These are phyloP conservation scores for Colletotrichum sp. DNA, from an alignment of 2,329 filamentous ascomycete species.

Conservation along the genomic window DNA sequence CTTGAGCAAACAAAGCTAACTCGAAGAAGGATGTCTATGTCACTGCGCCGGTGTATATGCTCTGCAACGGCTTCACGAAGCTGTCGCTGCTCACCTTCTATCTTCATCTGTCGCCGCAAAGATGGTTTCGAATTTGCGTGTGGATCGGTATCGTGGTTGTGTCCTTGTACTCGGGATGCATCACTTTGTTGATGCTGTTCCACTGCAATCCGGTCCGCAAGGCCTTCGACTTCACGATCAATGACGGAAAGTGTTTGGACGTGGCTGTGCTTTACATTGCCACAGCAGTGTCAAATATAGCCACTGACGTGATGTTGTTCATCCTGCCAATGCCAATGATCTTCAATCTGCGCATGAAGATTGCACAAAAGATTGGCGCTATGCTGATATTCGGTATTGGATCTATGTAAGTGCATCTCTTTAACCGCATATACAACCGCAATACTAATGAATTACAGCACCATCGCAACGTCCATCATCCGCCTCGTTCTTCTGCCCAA, in stretches of 20 bases:
- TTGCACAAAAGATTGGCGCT: slow-evolving; percentile 51
- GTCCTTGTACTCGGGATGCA: slow-evolving; percentile 27
- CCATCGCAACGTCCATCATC: slow-evolving; percentile 9
- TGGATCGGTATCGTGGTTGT: slow-evolving; percentile 35
- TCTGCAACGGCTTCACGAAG: slow-evolving; percentile 41
- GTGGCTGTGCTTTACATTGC: slow-evolving; percentile 52
- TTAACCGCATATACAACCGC: fast-evolving
- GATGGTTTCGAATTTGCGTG: slow-evolving; percentile 34
- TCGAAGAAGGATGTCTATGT: slow-evolving; percentile 22
- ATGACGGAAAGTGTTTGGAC: slow-evolving; percentile 44
- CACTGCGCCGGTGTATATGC: slow-evolving; percentile 33
- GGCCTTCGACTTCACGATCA: slow-evolving; percentile 33
- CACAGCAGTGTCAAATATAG: slow-evolving; percentile 52
- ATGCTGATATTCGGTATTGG: slow-evolving; percentile 51
- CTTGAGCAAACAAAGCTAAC: neutral
- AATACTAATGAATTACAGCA: neutral
- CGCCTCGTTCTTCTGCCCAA: neutral
- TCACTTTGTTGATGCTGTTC: slow-evolving; percentile 40
- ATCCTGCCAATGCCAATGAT: slow-evolving; percentile 52
- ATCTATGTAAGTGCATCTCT: slow-evolving; percentile 25
- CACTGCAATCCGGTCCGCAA: slow-evolving; percentile 39
- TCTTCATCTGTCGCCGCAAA: slow-evolving; percentile 37
- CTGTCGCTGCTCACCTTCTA: slow-evolving; percentile 44
- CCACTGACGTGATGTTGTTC: slow-evolving; percentile 52
- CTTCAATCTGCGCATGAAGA: slow-evolving; percentile 46